Evolutionary conservation across 192 early-diverging fungal genomes (phyloP), one percentile per base, ranked within the genome.

Genomic region (Linnemannia elongata): DNA sequence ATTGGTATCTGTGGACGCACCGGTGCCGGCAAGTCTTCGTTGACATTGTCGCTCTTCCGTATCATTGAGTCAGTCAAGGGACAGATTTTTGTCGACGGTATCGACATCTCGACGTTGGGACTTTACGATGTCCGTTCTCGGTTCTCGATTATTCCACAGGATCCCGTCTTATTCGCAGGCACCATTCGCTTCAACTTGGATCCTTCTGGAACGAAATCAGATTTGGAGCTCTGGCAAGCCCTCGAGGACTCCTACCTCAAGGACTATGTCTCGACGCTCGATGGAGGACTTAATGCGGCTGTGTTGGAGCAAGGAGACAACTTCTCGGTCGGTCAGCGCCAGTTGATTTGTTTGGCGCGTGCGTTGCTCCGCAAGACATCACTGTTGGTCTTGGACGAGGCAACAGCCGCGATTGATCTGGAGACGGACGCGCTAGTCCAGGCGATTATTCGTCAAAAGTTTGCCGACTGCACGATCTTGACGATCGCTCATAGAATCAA

Each of bases 271-370:
- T 87, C 88, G 20, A 66, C 86, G 68, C 79, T 96, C 76, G 93
- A 93, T 10, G 93, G 90, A 55, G 91, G 92, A 45, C 88, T 97
- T 33, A 96, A 97, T 41, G 90, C 90, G n/a, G 72, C 87, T 33
- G 93, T 98, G 4, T 79, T 92, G 22, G 96, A 97, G 78, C 91
- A 93, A 74, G 97, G 97, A 27, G 88, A 92, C 35, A 97, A 98
- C 87, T 96, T 97, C 73, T 96, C 94, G 35, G 94, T 94, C 39
- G 96, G 96, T 27, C 95, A 97, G 85, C 78, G 94, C 33, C 96
- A 96, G 86, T 80, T 95, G 75, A 88, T 96, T 17, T 91, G 92
- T 35, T 81, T 96, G 68, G 95, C 95, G 0, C 91, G 95, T n/a
- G 95, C 95, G 0, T 82, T 96, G 36, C 88, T 96, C 24, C 89